Evolutionary conservation across 176 grass and related monocot species (phyloP).

Genomic region (Musa troglodytarum): DNA sequence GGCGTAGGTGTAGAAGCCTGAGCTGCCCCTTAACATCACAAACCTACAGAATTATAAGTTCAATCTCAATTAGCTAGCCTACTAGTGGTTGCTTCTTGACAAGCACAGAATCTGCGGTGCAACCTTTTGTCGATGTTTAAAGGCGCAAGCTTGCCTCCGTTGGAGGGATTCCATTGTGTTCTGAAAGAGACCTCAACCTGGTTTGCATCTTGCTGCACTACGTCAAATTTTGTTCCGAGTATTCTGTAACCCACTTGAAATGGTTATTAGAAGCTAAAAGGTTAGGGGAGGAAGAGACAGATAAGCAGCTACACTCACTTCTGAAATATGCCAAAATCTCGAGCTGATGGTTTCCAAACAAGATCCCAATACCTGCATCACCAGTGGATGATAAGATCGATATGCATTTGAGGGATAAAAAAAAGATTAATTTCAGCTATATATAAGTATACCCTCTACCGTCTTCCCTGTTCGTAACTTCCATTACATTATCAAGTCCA

Average conservation of each 20-base stretch:
- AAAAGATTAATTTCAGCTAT: too few relatives aligned
- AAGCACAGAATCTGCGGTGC: neutral
- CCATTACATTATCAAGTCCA: too few relatives aligned
- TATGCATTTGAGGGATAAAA: too few relatives aligned
- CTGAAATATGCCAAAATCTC: constrained; percentile 22
- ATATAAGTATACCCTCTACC: constrained; percentile 14
- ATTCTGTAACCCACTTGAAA: constrained; percentile 32
- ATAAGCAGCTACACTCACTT: constrained; percentile 28
- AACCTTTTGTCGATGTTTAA: constrained; percentile 63
- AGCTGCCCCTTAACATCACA: constrained; percentile 49
- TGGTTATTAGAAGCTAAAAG: neutral
- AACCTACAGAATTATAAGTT: constrained; percentile 24
- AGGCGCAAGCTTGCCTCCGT: neutral
- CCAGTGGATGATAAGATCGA: neutral
- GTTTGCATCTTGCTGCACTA: constrained; percentile 27
- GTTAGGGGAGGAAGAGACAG: neutral
- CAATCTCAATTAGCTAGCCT: neutral
- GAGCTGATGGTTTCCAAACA: constrained; percentile 31
- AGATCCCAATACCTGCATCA: constrained; percentile 55
- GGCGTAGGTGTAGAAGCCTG: constrained; percentile 65
- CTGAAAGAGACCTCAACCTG: constrained; percentile 71
- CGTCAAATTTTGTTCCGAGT: constrained; percentile 33
- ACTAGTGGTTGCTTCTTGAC: neutral
- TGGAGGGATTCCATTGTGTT: constrained; percentile 41
- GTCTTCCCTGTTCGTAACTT: too few relatives aligned